Conservation (phyloP, 1,139 yeast species). For the Kodamaea ohmeri region DNA sequence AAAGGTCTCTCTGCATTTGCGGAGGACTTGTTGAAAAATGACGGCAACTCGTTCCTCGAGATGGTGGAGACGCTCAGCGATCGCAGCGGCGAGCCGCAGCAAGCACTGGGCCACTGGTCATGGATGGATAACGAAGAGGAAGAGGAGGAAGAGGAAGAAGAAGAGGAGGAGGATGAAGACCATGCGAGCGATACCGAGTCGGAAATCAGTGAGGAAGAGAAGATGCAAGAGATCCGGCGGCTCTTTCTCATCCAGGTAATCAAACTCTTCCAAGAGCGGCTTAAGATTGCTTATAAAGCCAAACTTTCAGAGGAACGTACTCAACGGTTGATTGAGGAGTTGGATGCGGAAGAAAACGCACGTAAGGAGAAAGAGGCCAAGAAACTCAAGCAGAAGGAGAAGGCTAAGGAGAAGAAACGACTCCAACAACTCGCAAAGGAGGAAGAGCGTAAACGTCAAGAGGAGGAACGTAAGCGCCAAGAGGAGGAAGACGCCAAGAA, state of each 20-base stretch:
- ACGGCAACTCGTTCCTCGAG: conserved; percentile 70
- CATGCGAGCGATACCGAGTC: conserved; percentile 37
- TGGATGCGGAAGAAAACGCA: conserved; percentile 72
- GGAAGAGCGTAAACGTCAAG: conserved; percentile 62
- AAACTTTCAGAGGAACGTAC: conserved; percentile 74
- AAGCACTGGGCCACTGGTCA: conserved; percentile 24
- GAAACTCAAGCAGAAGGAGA: conserved; percentile 69
- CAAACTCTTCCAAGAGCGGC: conserved; percentile 66
- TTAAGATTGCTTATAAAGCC: conserved; percentile 70
- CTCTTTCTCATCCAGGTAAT: conserved; percentile 76
- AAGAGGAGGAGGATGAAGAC: conserved; percentile 24
- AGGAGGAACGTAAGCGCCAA: conserved; percentile 47
- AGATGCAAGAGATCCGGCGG: conserved; percentile 73
- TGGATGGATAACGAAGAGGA: conserved; percentile 26
- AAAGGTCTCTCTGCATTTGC: conserved; percentile 60
- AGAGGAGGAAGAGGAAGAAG: conserved; percentile 32
- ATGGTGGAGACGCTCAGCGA: conserved; percentile 63
- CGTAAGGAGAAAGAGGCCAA: conserved; percentile 71
- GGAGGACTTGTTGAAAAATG: conserved; percentile 71
- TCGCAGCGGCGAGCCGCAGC: conserved; percentile 26
- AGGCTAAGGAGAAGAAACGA: conserved; percentile 74
- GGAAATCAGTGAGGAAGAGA: conserved; percentile 58
- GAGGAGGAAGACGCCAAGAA: conserved; percentile 35
- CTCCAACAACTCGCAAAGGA: conserved; percentile 70
- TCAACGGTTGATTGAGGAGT: conserved; percentile 67